Base-by-base conservation (phyloP, 2,329 filamentous ascomycete species). In the Fusarium dlaminii region DNA sequence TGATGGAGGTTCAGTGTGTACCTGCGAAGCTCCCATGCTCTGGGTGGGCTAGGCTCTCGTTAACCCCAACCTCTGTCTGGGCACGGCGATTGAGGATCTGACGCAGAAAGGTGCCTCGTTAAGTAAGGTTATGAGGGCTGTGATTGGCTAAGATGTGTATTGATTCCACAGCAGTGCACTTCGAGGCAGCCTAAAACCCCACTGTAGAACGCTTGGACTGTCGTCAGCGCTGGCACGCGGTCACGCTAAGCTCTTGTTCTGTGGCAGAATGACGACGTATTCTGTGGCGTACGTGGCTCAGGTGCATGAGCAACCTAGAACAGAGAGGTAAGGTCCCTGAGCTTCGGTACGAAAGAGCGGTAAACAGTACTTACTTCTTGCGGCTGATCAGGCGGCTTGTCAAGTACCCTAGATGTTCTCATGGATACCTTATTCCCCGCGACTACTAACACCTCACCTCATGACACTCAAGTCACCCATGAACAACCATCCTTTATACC, bases 241-340 rank as follows among this genome's bases (percentile, higher is more conserved):
- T 40, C 46, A 60, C 58, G 48, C 66, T 71, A 63, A 68, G 66
- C 62, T 60, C 52, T 68, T 58, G 43, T 22, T 66, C 61, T 58
- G 17, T 36, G 55, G 61, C 60, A 63, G 60, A 66, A 77, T 78
- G 75, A 78, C 75, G 75, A 78, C 63, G 59, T 49, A 27, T 36
- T 55, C 37, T 77, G 76, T 78, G 76, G 76, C 76, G 75, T 75
- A 77, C 73, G 76, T 77, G 75, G 76, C 76, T 75, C 71, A 70
- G 65, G 37, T 37, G 52, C 61, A 66, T 49, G 57, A 61, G 39
- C 54, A 45, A 58, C 32, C 56, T 58, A 59, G 63, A 64, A 66
- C 58, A 36, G 40, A 32, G 56, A 42, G 22, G 20, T 30, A 24
- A 24, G 22, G 48, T 51, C 22, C 46, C 48, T 34, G 17, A 32